Conservation (phyloP, 305 asterid genomes). For the Fraxinus sp. region DNA sequence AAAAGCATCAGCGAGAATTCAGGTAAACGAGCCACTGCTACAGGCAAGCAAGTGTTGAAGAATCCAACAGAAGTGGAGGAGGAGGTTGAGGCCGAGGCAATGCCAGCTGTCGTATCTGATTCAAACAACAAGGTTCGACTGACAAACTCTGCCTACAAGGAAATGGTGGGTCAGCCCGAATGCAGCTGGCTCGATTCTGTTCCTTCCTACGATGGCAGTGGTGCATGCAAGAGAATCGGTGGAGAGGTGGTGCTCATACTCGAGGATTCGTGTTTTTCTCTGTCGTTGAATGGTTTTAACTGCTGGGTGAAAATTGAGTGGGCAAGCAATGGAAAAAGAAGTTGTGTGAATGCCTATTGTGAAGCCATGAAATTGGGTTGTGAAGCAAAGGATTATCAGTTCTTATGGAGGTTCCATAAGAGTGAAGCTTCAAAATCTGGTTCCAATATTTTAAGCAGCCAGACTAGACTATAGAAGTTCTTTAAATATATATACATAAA, state of each 20-base stretch:
- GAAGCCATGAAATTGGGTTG: constrained; percentile 50
- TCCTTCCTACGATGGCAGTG: constrained; percentile 19
- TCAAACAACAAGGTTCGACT: constrained; percentile 64
- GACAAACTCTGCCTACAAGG: constrained; percentile 72
- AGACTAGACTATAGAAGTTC: neutral
- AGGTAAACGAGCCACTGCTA: neutral
- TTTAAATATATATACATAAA: neutral
- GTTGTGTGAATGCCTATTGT: constrained; percentile 45
- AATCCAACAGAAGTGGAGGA: constrained; percentile 58
- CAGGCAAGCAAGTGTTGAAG: constrained; percentile 5
- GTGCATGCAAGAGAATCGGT: constrained; percentile 64
- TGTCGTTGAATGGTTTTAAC: constrained; percentile 45
- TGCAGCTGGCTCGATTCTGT: constrained; percentile 78
- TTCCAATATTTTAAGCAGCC: constrained; percentile 19
- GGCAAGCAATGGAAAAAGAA: constrained; percentile 57
- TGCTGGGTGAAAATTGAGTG: constrained; percentile 71
- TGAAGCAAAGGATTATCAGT: constrained; percentile 56
- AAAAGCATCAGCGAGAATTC: constrained; percentile 28
- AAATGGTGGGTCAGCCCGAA: constrained; percentile 91
- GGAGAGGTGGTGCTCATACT: constrained; percentile 65
- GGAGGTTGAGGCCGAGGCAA: constrained; percentile 52
- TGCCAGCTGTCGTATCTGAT: constrained; percentile 67
- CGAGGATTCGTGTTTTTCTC: constrained; percentile 30
- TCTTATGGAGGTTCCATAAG: constrained; percentile 75
- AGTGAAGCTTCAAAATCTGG: constrained; percentile 21